Conservation (phyloP, 2,329 filamentous ascomycete species). For the Monilinia laxa region DNA sequence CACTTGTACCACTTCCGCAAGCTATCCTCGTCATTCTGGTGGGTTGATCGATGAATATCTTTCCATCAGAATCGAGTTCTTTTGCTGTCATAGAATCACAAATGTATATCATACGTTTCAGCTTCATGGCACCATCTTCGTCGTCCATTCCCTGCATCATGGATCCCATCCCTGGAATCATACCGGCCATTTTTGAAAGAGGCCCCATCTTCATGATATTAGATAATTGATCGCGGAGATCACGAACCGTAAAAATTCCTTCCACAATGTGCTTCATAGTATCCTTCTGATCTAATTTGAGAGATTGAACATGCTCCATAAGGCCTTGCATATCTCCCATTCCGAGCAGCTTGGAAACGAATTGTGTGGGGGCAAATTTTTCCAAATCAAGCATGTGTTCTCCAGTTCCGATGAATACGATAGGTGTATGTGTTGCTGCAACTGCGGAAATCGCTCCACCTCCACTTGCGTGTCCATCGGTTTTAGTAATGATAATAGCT, state of each 20-base stretch:
- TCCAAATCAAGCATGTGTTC: conserved; percentile 97
- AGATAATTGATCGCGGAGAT: conserved; percentile 89
- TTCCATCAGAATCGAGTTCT: conserved; percentile 93
- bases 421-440: conserved; percentile 92
- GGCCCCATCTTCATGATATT: conserved; percentile 99
- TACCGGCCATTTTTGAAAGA: conserved; percentile 93
- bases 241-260: conserved; percentile 92
- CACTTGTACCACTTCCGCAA: conserved; percentile 83
- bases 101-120: conserved; percentile 98
- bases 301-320: conserved; percentile 92
- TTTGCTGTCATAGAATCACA: conserved; percentile 98
- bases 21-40: conserved; percentile 91
- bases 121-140: conserved; percentile 87
- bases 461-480: conserved; percentile 90
- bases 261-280: conserved; percentile 99
- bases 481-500: conserved; percentile 98
- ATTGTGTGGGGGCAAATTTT: conserved; percentile 86
- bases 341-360: conserved; percentile 88
- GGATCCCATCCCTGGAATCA: conserved; percentile 93
- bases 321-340: conserved; percentile 97
- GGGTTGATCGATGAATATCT: conserved; percentile 89
- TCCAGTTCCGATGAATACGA: conserved; percentile 96
- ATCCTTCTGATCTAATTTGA: conserved; percentile 96
- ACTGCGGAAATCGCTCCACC: conserved; percentile 98
- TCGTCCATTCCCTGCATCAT: conserved; percentile 97